Conservation (phyloP, 805 yeast species). For the Spathaspora gorwiae region DNA sequence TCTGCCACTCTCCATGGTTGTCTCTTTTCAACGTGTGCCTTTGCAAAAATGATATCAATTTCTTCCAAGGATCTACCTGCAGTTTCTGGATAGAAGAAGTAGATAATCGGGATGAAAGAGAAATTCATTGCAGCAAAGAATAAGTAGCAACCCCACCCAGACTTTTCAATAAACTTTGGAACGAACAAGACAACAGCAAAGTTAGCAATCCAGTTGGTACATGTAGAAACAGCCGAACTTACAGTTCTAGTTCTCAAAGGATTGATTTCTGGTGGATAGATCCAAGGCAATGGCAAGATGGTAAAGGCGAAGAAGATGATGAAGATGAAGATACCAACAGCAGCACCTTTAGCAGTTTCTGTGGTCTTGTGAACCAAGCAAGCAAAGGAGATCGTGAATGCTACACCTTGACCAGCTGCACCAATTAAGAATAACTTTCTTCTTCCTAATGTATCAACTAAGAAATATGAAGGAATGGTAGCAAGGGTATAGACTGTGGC, state of each 20-base stretch:
- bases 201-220: slow-evolving; percentile 43
- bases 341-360: slow-evolving; percentile 40
- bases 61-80: slow-evolving; percentile 45
- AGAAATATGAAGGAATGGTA: slow-evolving; percentile 42
- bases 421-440: slow-evolving; percentile 43
- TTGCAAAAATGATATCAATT: slow-evolving; percentile 57
- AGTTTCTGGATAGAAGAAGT: slow-evolving; percentile 44
- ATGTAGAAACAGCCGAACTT: slow-evolving; percentile 40
- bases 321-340: slow-evolving; percentile 42
- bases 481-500: slow-evolving; percentile 57
- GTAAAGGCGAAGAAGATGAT: slow-evolving; percentile 42
- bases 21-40: slow-evolving; percentile 52
- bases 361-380: slow-evolving; percentile 30
- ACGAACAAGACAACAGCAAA: slow-evolving; percentile 46
- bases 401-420: slow-evolving; percentile 37
- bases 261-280: slow-evolving; percentile 45
- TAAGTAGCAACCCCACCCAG: slow-evolving; percentile 39
- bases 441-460: slow-evolving; percentile 41
- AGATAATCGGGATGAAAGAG: slow-evolving; percentile 34
- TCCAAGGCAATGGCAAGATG: slow-evolving; percentile 43
- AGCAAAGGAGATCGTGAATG: slow-evolving; percentile 39
- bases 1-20: slow-evolving; percentile 63
- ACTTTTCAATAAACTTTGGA: slow-evolving; percentile 34
- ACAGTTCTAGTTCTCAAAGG: slow-evolving; percentile 45
- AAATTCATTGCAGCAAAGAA: slow-evolving; percentile 40